Evolutionary conservation across 2,329 filamentous ascomycete species (phyloP).

Genomic region (Clonostachys rhizophaga): DNA sequence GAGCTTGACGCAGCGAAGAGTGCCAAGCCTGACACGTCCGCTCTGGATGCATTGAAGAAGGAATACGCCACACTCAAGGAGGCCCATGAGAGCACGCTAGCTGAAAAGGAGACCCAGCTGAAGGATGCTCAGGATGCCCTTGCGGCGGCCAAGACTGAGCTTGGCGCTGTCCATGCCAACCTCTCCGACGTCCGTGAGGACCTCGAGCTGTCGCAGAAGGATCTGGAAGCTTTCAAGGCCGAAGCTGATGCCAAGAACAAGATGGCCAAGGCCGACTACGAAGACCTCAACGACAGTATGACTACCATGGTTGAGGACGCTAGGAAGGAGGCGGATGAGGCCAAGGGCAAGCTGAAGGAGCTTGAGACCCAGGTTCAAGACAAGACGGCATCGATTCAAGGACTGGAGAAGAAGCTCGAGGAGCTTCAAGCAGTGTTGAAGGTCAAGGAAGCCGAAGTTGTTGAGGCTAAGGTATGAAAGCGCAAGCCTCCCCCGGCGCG

Average conservation of each 20-base stretch:
- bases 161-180: conserved; percentile 27
- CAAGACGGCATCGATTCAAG: conserved; percentile 5
- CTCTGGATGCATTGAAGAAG: conserved; percentile 43
- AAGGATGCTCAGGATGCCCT: conserved; percentile 40
- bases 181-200: conserved; percentile 27
- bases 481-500: background rate
- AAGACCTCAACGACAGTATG: conserved; percentile 60
- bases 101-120: conserved; percentile 20
- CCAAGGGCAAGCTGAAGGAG: conserved; percentile 43
- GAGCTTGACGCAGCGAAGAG: conserved; percentile 55
- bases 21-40: conserved; percentile 50
- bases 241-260: conserved; percentile 47
- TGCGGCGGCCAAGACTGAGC: conserved; percentile 31
- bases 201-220: conserved; percentile 42
- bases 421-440: conserved; percentile 51
- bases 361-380: conserved; percentile 8
- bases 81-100: conserved; percentile 36
- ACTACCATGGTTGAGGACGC: conserved; percentile 56
- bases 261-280: conserved; percentile 55
- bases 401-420: conserved; percentile 42
- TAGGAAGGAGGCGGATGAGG: conserved; percentile 45
- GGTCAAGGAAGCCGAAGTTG: conserved; percentile 60
- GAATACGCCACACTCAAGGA: conserved; percentile 45
- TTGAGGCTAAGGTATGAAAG: conserved; percentile 51
- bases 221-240: conserved; percentile 46